Evolutionary conservation across 2,329 filamentous ascomycete species (phyloP).

Genomic region (Pseudocercospora musae): DNA sequence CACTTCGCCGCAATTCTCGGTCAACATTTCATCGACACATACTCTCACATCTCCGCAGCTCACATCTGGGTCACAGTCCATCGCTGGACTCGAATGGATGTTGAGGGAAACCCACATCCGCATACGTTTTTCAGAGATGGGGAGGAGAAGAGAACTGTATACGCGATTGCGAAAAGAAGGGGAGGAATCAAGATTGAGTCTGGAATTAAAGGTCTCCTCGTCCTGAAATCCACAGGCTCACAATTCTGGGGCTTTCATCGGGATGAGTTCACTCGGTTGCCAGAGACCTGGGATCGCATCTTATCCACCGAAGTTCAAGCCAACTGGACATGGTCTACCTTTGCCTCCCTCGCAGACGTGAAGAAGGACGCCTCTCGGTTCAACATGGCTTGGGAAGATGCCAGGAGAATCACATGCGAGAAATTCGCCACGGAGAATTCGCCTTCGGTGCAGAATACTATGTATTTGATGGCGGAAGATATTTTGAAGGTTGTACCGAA

Average conservation of each 20-base stretch:
- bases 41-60: constrained; percentile 81
- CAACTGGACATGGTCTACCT: constrained; percentile 78
- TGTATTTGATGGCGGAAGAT: constrained; percentile 96
- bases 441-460: constrained; percentile 91
- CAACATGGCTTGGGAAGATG: constrained; percentile 72
- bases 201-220: constrained; percentile 68
- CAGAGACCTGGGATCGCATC: constrained; percentile 92
- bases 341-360: constrained; percentile 65
- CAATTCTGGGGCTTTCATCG: constrained; percentile 92
- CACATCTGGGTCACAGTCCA: constrained; percentile 80
- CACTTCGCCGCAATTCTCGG: constrained; percentile 82
- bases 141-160: constrained; percentile 78
- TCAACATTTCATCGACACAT: constrained; percentile 82
- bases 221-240: constrained; percentile 94
- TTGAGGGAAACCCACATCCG: constrained; percentile 87
- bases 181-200: constrained; percentile 73
- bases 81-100: constrained; percentile 83
- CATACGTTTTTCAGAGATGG: constrained; percentile 93
- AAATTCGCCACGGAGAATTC: constrained; percentile 87
- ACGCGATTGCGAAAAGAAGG: constrained; percentile 64
- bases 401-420: constrained; percentile 82
- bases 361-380: constrained; percentile 64
- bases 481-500: constrained; percentile 74
- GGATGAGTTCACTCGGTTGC: constrained; percentile 88
- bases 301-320: constrained; percentile 89